Percentiles rank a stretch among this genome's conserved stretches.
Conservation (phyloP, 2,329 filamentous ascomycete genomes). For the Nectriaceae sp. region DNA sequence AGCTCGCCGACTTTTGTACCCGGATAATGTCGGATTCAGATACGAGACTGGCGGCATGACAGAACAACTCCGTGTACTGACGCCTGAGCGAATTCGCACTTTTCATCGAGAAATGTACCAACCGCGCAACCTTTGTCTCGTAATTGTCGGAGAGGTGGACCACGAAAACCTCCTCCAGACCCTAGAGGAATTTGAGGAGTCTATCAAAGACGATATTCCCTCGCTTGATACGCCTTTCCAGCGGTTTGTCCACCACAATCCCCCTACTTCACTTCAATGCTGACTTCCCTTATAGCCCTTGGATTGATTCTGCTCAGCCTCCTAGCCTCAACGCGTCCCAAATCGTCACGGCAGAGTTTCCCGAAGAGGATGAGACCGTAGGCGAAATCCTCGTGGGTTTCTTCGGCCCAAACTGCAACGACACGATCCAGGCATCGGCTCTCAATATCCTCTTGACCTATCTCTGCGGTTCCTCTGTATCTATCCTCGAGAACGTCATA, state of each 20-base stretch:
- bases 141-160: slow-evolving; percentile 90
- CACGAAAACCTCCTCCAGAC: slow-evolving; percentile 78
- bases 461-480: slow-evolving; percentile 89
- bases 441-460: slow-evolving; percentile 82
- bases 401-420: slow-evolving; percentile 80
- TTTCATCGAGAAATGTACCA: slow-evolving; percentile 99
- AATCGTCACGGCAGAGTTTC: slow-evolving; percentile 83
- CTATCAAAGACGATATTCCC: slow-evolving; percentile 81
- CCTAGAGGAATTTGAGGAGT: slow-evolving; percentile 84
- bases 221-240: slow-evolving; percentile 74
- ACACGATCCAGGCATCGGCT: slow-evolving; percentile 68
- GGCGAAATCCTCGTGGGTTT: slow-evolving; percentile 87
- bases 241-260: slow-evolving; percentile 41
- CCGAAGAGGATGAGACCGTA: slow-evolving; percentile 92
- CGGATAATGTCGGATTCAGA: slow-evolving; percentile 85
- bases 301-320: slow-evolving; percentile 84
- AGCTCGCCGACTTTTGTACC: slow-evolving; percentile 80
- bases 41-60: slow-evolving; percentile 99
- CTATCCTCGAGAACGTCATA: slow-evolving; percentile 85
- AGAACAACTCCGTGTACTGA: slow-evolving; percentile 82
- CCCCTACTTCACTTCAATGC: background rate
- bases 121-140: slow-evolving; percentile 88
- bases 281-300: slow-evolving; percentile 56
- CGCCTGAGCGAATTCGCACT: slow-evolving; percentile 85
- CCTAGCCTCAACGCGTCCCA: slow-evolving; percentile 71